Evolutionary conservation across 2,329 filamentous ascomycete genomes (phyloP), one percentile per base, ranked within the genome.

Genomic region (Epichloe gansuensis): DNA sequence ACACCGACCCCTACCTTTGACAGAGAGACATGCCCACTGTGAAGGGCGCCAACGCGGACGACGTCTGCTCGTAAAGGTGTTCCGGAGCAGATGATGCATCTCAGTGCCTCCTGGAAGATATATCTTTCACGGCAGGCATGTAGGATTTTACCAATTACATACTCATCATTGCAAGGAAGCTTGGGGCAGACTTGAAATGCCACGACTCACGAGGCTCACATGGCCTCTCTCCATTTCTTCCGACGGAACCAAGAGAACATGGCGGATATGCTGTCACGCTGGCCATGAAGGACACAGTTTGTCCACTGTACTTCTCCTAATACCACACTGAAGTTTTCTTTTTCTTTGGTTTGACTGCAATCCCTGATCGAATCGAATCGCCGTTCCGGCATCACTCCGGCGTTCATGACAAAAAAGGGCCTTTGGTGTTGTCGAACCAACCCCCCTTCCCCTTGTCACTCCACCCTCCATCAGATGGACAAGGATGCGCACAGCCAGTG

Each of bases 401-500:
- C 34, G 46, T 35, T 34, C 13, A 39, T 13, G 34, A 21, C 41
- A 35, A 31, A 43, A 37, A 41, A 13, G 11, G 25, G 25, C 5
- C 50, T 31, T 21, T 49, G 28, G 13, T 12, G 41, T 48, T 25
- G 28, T 11, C 28, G 8, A 11, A 8, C 0, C 3, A 11, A 8
- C 0, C 3, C 28, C 28, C 28, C 17, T 21, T 28, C 38, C 52
- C 42, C 21, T 17, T 17, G 17, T 31, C 39, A 17, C 50, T 43
- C 46, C 41, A 39, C 46, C 37, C 50, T 43, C 46, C 41, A 39
- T 41, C 37, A 12, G 21, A 3, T 23, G 12, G 23, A 44, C 53
- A 41, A 52, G 48, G 52, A 37, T 51, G 43, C 34, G 42, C 49
- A 34, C 34, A 43, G 46, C 42, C 46, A 48, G 50, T 52, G 43